These are phyloP conservation scores for Globisporangium cylindrosporum DNA, from an alignment of 352 stramenopile species.

Conservation along the genomic window DNA sequence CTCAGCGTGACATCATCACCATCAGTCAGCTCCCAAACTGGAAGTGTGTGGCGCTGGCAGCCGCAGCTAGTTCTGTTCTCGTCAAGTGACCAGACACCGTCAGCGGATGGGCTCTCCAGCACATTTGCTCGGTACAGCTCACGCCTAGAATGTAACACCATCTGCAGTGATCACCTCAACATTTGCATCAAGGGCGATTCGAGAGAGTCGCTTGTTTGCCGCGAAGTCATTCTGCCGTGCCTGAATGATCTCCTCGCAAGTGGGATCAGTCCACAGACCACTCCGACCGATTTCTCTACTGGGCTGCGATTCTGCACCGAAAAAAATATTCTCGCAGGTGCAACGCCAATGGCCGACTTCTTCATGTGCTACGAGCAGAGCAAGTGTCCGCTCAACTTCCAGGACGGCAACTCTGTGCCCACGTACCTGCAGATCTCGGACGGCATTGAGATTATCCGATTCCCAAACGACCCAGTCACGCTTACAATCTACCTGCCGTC, in stretches of 20 bases:
- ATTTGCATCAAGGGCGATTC: slow-evolving; percentile 6
- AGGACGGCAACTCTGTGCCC: not conserved
- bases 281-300: not conserved
- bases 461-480: not conserved
- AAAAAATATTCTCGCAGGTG: not conserved
- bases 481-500: slow-evolving; percentile 2
- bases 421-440: slow-evolving; percentile 5
- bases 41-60: not conserved
- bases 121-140: not conserved
- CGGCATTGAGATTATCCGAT: slow-evolving; percentile 2
- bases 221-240: slow-evolving; percentile 15
- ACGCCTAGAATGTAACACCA: not conserved
- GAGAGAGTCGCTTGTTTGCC: slow-evolving; percentile 14
- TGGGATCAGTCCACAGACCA: not conserved
- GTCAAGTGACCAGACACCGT: not conserved
- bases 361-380: slow-evolving; percentile 13
- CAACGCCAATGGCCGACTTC: slow-evolving; percentile 14
- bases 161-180: slow-evolving; percentile 3
- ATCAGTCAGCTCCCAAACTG: not conserved
- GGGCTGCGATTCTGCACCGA: slow-evolving; percentile 5
- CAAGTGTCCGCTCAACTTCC: slow-evolving; percentile 11
- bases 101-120: not conserved
- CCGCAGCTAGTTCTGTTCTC: slow-evolving; percentile 8
- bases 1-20: slow-evolving; percentile 2
- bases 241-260: slow-evolving; percentile 6